Evolutionary conservation across 148 eudicot species (phyloP), one percentile per base, ranked within the genome.

Genomic region (Rhododendron griersonianum): DNA sequence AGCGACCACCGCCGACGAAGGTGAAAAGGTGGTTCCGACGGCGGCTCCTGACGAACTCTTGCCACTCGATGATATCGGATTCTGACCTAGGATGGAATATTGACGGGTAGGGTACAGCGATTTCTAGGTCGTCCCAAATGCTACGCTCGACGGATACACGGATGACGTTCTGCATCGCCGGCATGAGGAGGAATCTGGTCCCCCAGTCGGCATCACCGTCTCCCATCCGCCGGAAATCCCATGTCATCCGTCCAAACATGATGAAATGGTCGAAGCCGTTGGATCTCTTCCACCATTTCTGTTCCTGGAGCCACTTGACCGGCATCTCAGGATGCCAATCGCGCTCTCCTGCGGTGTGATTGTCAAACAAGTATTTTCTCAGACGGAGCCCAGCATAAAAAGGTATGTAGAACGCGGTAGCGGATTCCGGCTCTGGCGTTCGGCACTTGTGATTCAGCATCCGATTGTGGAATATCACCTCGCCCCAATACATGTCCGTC

Each of bases 21-120:
- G 55, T 10, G 55, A 10, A 50, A 2, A 50, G 55, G 55, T 50
- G 50, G 50, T 7, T 47, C 50, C 50, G 50, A 7, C 10, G 50
- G 9, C 50, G 50, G 50, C 50, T 47, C 55, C 55, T 1, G 55
- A 11, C 55, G 55, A 50, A 50, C 3, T 50, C 15, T 11, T 50
- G 55, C 55, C 55, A 50, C 55, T 50, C 15, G 11, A 16, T 47
- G 73, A 93, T 88, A 30, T 94, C 90, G 35, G 81, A n/a, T 51
- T 63, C 87, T 0, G 89, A 59, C 14, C 83, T 65, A 4, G 98
- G 99, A 92, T 96, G 99, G 89, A 96, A 96, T 59, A 96, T 95
- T 14, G 96, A 93, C 23, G 99, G 99, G 81, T 96, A 96, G 9
- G 96, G 96, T 1, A 92, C 93, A 63, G 92, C 94, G 83, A 94